Conservation (phyloP, 495 filamentous ascomycete genomes). For the Aspergillus olivimuriae region DNA sequence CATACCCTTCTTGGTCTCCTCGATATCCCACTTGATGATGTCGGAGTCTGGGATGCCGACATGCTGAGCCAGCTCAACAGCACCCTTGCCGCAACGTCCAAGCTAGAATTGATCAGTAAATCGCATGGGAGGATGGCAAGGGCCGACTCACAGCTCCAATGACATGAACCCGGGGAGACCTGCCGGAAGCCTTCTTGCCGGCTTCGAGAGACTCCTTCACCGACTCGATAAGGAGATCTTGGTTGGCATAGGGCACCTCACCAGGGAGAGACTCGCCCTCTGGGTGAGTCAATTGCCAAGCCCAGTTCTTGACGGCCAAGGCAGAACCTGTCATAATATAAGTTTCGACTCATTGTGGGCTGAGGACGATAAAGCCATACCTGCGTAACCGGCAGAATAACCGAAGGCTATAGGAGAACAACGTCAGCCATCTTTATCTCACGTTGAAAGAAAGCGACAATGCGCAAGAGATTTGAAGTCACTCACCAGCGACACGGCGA, state of each 20-base stretch:
- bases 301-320: slow-evolving; percentile 78
- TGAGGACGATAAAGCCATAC: slow-evolving; percentile 20
- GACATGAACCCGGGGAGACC: slow-evolving; percentile 47
- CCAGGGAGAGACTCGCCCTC: slow-evolving; percentile 56
- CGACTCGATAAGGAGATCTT: slow-evolving; percentile 63
- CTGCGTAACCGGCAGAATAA: slow-evolving; percentile 77
- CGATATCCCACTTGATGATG: slow-evolving; percentile 88
- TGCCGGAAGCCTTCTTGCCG: slow-evolving; percentile 49
- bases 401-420: slow-evolving; percentile 46
- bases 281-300: slow-evolving; percentile 73
- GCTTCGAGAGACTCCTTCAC: slow-evolving; percentile 61
- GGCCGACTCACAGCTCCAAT: slow-evolving; percentile 48
- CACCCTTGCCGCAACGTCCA: slow-evolving; percentile 82
- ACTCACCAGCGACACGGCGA: slow-evolving; percentile 65
- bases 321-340: slow-evolving; percentile 42
- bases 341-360: background rate
- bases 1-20: slow-evolving; percentile 59
- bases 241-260: slow-evolving; percentile 70
- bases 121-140: background rate
- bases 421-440: no score
- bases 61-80: slow-evolving; percentile 70
- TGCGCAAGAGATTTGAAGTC: slow-evolving; percentile 17
- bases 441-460: slow-evolving; percentile 25
- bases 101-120: slow-evolving; percentile 30
- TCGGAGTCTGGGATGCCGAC: slow-evolving; percentile 68